Evolutionary conservation across 768 basidiomycete species (phyloP).

Genomic region (Mycena sanguinolenta): DNA sequence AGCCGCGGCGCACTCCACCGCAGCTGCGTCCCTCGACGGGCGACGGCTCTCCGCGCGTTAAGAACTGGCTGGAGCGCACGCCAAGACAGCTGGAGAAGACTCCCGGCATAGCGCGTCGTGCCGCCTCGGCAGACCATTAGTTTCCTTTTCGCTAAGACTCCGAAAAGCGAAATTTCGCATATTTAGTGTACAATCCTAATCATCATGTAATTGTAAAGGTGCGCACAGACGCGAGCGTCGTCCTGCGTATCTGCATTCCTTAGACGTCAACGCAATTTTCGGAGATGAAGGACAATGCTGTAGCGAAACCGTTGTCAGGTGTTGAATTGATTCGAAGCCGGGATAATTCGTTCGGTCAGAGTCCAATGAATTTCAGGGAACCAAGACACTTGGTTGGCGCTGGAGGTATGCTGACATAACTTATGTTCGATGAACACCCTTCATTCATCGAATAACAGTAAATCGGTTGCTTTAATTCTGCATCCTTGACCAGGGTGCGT

Average conservation of each 20-base stretch:
- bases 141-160: neutral
- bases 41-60: conserved; percentile 19
- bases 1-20: neutral
- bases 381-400: no score
- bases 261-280: neutral
- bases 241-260: neutral
- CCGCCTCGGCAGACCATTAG: conserved; percentile 22
- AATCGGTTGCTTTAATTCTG: no score
- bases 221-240: no score
- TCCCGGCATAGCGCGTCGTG: neutral
- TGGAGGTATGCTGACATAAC: no score
- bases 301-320: no score
- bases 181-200: conserved; percentile 15
- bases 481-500: no score
- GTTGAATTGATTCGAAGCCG: no score
- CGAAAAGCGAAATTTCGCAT: conserved; percentile 5
- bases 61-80: conserved; percentile 37
- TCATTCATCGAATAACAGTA: no score
- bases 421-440: no score
- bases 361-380: no score
- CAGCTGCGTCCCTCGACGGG: conserved; percentile 26
- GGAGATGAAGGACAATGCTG: no score
- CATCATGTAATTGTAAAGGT: neutral
- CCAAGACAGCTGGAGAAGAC: conserved; percentile 18
- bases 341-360: no score